A percentile compares a stretch with the other conserved stretches of the same genome.
Evolutionary conservation across 805 yeast genomes (phyloP).

Genomic region (Wickerhamiella hasegawae): DNA sequence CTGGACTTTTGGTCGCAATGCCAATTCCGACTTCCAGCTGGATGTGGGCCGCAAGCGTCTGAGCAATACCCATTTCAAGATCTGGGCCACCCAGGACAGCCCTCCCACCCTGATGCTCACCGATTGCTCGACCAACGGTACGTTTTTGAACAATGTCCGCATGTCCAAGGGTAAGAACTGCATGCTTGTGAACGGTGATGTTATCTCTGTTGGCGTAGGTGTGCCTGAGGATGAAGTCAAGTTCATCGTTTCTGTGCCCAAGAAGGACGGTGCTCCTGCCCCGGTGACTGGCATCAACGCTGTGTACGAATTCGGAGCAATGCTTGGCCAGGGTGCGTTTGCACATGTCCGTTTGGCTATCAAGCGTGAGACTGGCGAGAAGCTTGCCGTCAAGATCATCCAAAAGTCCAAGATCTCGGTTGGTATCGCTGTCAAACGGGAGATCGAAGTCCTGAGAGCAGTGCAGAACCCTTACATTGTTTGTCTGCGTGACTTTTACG

Average conservation of each 20-base stretch:
- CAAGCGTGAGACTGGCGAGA: constrained; percentile 67
- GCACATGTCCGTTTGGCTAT: constrained; percentile 89
- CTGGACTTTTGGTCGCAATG: constrained; percentile 68
- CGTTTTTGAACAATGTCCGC: constrained; percentile 61
- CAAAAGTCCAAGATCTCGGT: constrained; percentile 63
- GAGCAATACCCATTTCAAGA: constrained; percentile 56
- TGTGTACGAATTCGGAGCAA: constrained; percentile 67
- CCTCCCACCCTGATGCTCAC: constrained; percentile 34
- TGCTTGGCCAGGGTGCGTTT: constrained; percentile 96
- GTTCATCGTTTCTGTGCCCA: constrained; percentile 26
- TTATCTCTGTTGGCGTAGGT: constrained; percentile 78
- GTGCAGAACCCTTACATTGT: constrained; percentile 80
- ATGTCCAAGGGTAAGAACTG: constrained; percentile 65
- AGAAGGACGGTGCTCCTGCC: constrained; percentile 7
- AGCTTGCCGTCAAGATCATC: constrained; percentile 84
- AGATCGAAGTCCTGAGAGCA: constrained; percentile 54
- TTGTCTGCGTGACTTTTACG: constrained; percentile 64
- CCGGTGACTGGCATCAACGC: constrained; percentile 41
- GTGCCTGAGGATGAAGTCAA: constrained; percentile 49
- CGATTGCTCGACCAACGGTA: constrained; percentile 85
- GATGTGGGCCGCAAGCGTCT: constrained; percentile 42
- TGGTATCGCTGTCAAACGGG: constrained; percentile 62
- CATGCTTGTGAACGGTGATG: constrained; percentile 82
- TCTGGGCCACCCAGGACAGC: constrained; percentile 48
- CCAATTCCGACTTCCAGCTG: constrained; percentile 45